Evolutionary conservation across 1,284 basidiomycete species (phyloP), one percentile per base, ranked within the genome.

Genomic region (Xerocomus amazonicus): DNA sequence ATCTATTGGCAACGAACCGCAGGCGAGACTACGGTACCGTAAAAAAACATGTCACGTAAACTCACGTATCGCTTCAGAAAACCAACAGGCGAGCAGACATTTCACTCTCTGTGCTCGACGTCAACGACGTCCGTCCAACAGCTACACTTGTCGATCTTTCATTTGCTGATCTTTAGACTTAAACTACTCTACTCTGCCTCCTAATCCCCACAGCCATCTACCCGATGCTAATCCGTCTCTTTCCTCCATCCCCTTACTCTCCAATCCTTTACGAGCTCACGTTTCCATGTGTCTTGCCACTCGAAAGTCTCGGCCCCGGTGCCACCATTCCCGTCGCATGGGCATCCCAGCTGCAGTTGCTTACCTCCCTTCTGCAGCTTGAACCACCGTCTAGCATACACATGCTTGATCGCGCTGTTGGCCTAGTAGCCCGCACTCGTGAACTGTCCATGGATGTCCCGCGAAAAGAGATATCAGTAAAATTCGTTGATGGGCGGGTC

Each of bases 261-360:
- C 80, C 82, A 39, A 81, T 92, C 60, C 78, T 88, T 62, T 90
- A 90, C 70, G 80, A 77, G 28, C 68, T 91, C 45, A 67, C 79
- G 29, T 83, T 88, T 53, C 73, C 76, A 7, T 68, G 69, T 16
- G 68, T 77, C 53, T 74, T 84, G 17, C 78, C 81, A n/a, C 59
- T 70, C 3, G 55, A 45, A n/a, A 59, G 67, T 39, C 61, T 82
- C 4, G 47, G 48, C 26, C 63, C 81, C 6, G 26, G 37, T n/a
- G 50, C 62, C 3, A 70, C 74, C 32, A 60, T 76, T 42, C 79
- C 85, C 10, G 68, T 59, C 45, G 74, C 72, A 45, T 89, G 77
- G 87, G 75, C 74, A 43, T 72, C 70, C 48, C 80, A 83, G 55
- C 68, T 84, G 17, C 70, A 75, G 13, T 64, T 75, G 27, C 69